phyloP scores from a whole-genome alignment of 1,284 basidiomycete genomes.

The Grifola frondosa region DNA sequence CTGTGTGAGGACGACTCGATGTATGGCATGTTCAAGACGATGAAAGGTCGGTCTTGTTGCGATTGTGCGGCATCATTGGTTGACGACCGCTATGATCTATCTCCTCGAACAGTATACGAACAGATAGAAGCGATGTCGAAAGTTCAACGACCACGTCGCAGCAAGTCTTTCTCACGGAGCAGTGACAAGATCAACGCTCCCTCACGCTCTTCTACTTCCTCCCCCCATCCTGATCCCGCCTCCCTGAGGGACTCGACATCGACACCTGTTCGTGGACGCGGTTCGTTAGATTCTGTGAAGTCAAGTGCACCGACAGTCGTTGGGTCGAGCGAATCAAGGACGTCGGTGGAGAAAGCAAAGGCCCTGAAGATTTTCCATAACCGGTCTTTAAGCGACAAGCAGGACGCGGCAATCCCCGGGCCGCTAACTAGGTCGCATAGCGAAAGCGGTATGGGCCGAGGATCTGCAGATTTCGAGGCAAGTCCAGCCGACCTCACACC shows the following conservation, averaged over 20 bases:
- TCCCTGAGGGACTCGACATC: conserved; percentile 11
- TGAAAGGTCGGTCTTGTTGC: conserved; percentile 62
- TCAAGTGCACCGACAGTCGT: conserved; percentile 21
- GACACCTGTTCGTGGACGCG: conserved; percentile 28
- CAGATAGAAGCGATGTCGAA: conserved; percentile 73
- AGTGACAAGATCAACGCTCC: conserved; percentile 20
- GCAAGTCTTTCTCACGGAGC: conserved; percentile 63
- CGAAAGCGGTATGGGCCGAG: conserved; percentile 24
- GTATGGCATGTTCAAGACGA: conserved; percentile 81
- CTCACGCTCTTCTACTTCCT: conserved; percentile 21
- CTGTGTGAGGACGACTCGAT: conserved; percentile 86
- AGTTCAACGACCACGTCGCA: conserved; percentile 55
- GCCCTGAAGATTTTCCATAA: conserved; percentile 56
- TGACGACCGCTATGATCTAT: neutral
- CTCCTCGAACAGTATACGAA: conserved; percentile 56
- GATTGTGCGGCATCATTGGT: conserved; percentile 5
- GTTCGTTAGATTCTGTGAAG: conserved; percentile 42
- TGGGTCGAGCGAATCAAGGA: conserved; percentile 36
- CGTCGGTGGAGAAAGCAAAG: conserved; percentile 60
- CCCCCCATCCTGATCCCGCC: conserved; percentile 12
- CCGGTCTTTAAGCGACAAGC: conserved; percentile 32
- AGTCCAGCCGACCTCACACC: conserved; percentile 13
- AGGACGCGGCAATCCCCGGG: conserved; percentile 21
- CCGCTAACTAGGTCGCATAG: conserved; percentile 33
- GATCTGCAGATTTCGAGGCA: conserved; percentile 26